Conservation (phyloP, 2,329 filamentous ascomycete species). For the Botrytis fragariae region DNA sequence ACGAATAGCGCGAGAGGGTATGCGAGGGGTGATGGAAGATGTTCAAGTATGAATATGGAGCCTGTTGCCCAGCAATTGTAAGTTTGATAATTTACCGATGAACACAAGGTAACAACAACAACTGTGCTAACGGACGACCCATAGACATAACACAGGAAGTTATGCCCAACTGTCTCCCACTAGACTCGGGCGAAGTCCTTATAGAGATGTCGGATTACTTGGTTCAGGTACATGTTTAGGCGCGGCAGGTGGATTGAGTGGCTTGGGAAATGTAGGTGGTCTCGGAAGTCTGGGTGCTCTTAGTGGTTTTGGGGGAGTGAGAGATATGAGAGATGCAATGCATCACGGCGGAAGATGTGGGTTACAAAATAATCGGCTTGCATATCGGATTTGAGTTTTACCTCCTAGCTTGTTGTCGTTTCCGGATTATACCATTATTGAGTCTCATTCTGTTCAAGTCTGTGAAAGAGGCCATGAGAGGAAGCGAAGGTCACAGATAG, state of each 20-base stretch:
- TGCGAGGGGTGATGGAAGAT: not conserved
- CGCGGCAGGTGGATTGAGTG: not conserved
- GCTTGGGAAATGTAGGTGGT: not conserved
- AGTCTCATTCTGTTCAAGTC: not conserved
- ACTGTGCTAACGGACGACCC: not conserved
- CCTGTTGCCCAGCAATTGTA: slow-evolving; percentile 7
- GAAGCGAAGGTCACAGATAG: not conserved
- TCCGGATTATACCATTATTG: not conserved
- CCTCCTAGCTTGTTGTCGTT: not conserved
- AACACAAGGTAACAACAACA: not conserved
- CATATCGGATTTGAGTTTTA: slow-evolving; percentile 1
- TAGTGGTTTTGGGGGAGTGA: not conserved
- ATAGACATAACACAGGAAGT: not conserved
- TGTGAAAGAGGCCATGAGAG: not conserved
- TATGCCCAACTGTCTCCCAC: not conserved
- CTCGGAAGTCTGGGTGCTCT: not conserved
- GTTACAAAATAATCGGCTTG: not conserved
- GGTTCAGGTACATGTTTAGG: slow-evolving; percentile 7
- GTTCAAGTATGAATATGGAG: not conserved
- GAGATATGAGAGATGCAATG: slow-evolving; percentile 11
- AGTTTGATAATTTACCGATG: not conserved
- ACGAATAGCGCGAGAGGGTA: not conserved
- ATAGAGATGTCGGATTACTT: slow-evolving; percentile 10
- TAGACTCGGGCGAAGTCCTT: slow-evolving; percentile 13
- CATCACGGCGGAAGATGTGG: slow-evolving; percentile 12